Percentiles rank a stretch among this genome's conserved stretches.
Evolutionary conservation across 805 yeast species (phyloP).

Genomic region (Helenozyma baotianmanensis): DNA sequence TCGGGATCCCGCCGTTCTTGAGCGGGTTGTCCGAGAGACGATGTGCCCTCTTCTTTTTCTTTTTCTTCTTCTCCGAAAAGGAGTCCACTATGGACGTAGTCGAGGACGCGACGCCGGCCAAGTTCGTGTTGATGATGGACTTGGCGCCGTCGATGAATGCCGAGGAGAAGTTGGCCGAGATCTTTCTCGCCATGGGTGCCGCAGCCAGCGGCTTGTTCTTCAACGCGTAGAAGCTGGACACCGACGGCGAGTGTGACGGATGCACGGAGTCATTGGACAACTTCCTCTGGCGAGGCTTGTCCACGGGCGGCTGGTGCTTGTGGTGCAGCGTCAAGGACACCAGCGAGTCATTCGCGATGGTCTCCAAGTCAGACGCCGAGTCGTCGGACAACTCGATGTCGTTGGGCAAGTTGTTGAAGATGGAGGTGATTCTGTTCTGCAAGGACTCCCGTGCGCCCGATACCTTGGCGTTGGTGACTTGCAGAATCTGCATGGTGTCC

Average conservation of each 20-base stretch:
- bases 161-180: constrained; percentile 29
- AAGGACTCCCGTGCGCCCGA: constrained; percentile 15
- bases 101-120: constrained; percentile 25
- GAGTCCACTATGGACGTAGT: constrained; percentile 25
- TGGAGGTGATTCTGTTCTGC: constrained; percentile 32
- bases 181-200: constrained; percentile 18
- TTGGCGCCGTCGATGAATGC: constrained; percentile 37
- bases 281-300: too few species aligned
- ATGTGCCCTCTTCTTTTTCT: constrained; percentile 26
- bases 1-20: constrained; percentile 51
- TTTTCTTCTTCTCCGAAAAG: constrained; percentile 13
- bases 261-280: not conserved
- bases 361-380: constrained; percentile 40
- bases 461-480: constrained; percentile 3
- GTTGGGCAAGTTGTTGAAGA: constrained; percentile 43
- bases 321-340: too few species aligned
- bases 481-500: constrained; percentile 3
- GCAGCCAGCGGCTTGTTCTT: constrained; percentile 10
- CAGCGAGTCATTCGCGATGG: constrained; percentile 18
- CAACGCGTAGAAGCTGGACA: constrained; percentile 24
- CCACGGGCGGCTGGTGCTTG: too few species aligned
- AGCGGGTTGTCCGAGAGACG: constrained; percentile 37
- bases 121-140: constrained; percentile 26
- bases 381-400: constrained; percentile 44
- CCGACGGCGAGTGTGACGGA: constrained; percentile 16